Evolutionary conservation across 164 flowering plant species (phyloP).

Genomic region (Aristolochia californica): DNA sequence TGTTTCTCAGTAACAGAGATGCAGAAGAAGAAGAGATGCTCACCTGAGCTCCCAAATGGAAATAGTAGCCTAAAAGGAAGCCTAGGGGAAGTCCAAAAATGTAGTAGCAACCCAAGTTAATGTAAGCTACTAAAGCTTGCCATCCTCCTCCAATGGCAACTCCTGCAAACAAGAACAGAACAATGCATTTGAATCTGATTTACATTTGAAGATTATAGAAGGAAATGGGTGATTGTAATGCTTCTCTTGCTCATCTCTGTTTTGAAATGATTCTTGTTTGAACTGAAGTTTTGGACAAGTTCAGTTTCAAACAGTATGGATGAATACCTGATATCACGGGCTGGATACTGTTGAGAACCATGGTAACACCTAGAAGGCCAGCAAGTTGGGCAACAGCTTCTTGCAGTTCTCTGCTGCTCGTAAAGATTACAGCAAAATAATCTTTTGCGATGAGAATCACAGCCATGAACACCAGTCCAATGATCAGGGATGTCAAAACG

Average conservation of each 20-base stretch:
- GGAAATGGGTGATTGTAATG: neutral
- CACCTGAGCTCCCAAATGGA: slow-evolving; percentile 35
- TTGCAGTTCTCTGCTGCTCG: slow-evolving; percentile 50
- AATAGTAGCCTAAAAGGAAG: slow-evolving; percentile 58
- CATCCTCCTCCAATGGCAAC: slow-evolving; percentile 92
- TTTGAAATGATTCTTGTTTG: neutral
- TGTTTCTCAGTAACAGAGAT: neutral
- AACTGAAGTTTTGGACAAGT: no score
- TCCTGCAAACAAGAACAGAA: slow-evolving; percentile 28
- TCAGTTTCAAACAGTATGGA: no score
- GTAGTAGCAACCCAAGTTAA: slow-evolving; percentile 66
- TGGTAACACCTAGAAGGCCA: slow-evolving; percentile 70
- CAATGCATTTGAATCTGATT: neutral
- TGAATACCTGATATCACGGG: slow-evolving; percentile 82
- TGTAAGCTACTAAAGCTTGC: slow-evolving; percentile 84
- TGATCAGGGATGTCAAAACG: slow-evolving; percentile 44
- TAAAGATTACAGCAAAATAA: slow-evolving; percentile 58
- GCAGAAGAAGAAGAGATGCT: neutral
- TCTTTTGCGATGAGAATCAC: slow-evolving; percentile 38
- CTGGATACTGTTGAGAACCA: slow-evolving; percentile 85
- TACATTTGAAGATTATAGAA: no score
- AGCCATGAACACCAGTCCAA: slow-evolving; percentile 48
- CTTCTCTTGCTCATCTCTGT: neutral
- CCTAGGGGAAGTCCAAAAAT: slow-evolving; percentile 75
- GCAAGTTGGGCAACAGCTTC: slow-evolving; percentile 60